Evolutionary conservation across 2,329 filamentous ascomycete genomes (phyloP), one percentile per base, ranked within the genome.

Genomic region (Cryphonectria japonica): DNA sequence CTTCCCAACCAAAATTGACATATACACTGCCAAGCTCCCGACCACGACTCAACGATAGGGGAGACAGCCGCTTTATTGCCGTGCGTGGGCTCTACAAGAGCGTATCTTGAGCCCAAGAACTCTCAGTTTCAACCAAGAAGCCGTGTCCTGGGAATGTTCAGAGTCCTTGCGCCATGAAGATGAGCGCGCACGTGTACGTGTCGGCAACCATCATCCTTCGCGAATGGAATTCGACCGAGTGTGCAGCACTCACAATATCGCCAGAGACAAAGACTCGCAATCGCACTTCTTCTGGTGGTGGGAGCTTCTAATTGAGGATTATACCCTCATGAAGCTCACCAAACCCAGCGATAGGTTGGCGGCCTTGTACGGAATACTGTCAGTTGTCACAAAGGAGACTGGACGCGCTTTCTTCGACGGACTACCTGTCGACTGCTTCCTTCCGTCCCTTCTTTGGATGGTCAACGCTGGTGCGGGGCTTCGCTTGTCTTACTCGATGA

Each of bases 51-150:
- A 26, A 26, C 26, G 26, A 26, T 1, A 26, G 26, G 26, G 26
- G 26, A 26, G 26, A 59, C n/a, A 19, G 0, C 59, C 34, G n/a
- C 16, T 61, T 9, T 39, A n/a, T 16, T n/a, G 16, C 26, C 59
- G 59, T 2, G 59, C 59, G 22, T 61, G 59, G 59, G 59, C 16
- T n/a, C 22, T 61, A 32, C 59, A 61, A 61, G 59, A 61, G 32
- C 32, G 32, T 37, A 19, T 61, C 16, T 61, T 61, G 32, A 61
- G 59, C 59, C 32, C 59, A 32, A 32, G 59, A 7, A 19, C 39
- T 39, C 59, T 37, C 32, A 22, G 13, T n/a, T 61, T 61, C 32
- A 16, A 6, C 39, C 16, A 9, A n/a, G 5, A 37, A 39, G 6
- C 16, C 26, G 32, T 61, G 32, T 61, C 59, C 8, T 61, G 59